Conservation (phyloP, 2,329 filamentous ascomycete species). For the Periconia macrospinosa region DNA sequence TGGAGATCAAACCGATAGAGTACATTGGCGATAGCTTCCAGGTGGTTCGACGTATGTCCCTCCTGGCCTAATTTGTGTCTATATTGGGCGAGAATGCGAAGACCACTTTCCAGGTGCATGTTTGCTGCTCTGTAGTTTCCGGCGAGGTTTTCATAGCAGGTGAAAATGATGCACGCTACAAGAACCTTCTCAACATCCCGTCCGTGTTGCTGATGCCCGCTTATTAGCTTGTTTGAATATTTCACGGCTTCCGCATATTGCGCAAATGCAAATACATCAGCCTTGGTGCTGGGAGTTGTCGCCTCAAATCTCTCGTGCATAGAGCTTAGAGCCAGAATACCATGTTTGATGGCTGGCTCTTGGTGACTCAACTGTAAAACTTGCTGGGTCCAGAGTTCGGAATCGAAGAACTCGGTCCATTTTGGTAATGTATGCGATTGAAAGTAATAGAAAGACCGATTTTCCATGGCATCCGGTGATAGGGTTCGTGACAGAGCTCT, state of each 20-base stretch:
- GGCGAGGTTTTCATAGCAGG: conserved; percentile 33
- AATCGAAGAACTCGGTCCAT: conserved; percentile 38
- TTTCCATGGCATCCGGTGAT: conserved; percentile 25
- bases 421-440: conserved; percentile 27
- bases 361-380: conserved; percentile 28
- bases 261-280: conserved; percentile 27
- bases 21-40: conserved; percentile 24
- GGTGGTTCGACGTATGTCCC: conserved; percentile 1
- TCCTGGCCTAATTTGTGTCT: conserved; percentile 5
- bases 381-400: conserved; percentile 31
- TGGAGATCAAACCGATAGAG: conserved; percentile 33
- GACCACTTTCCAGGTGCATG: conserved; percentile 33
- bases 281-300: conserved; percentile 13
- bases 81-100: conserved; percentile 28
- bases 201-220: conserved; percentile 18
- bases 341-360: conserved; percentile 35
- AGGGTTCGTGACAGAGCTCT: conserved; percentile 21
- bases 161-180: conserved; percentile 34
- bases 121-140: conserved; percentile 30
- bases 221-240: conserved; percentile 30
- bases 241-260: conserved; percentile 34
- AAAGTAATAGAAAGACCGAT: conserved; percentile 33
- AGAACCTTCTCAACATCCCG: conserved; percentile 28
- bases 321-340: conserved; percentile 29
- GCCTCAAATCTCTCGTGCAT: conserved; percentile 32